These are phyloP conservation scores for Chlorella sp. DNA, from an alignment of 139 green algal species.

Conservation along the genomic window DNA sequence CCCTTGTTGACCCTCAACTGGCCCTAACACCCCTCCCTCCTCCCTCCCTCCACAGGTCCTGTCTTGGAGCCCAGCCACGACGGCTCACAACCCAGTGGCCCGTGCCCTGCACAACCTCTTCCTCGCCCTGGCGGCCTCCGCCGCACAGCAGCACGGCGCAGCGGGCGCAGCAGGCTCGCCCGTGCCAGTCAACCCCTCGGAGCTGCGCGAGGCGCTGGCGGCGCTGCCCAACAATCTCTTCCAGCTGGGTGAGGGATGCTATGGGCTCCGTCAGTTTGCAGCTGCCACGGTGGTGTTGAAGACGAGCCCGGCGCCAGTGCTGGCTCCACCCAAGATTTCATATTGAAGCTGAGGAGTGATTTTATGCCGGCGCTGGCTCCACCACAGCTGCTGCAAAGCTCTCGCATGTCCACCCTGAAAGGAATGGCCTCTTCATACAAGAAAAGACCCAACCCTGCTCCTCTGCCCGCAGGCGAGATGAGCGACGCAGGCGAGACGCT, in stretches of 20 bases:
- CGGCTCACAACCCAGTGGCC: constrained; percentile 50
- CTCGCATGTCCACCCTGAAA: too few species aligned
- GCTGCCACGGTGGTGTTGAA: too few species aligned
- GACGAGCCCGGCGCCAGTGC: too few species aligned
- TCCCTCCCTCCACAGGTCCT: background rate
- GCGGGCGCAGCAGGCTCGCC: background rate
- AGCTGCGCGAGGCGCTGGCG: constrained; percentile 73
- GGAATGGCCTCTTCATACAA: too few species aligned
- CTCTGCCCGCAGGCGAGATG: constrained; percentile 55
- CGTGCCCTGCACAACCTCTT: constrained; percentile 66
- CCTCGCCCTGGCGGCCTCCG: constrained; percentile 45
- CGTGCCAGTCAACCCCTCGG: constrained; percentile 63
- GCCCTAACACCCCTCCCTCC: background rate
- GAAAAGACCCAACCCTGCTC: too few species aligned
- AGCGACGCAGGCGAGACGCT: constrained; percentile 51
- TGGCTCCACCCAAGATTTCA: too few species aligned
- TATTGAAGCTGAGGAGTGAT: too few species aligned
- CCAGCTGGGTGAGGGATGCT: constrained; percentile 13
- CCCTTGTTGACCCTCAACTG: too few species aligned
- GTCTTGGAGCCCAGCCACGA: background rate
- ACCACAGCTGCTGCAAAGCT: too few species aligned
- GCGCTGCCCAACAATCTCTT: constrained; percentile 22
- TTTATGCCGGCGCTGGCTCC: too few species aligned
- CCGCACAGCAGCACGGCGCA: constrained; percentile 4
- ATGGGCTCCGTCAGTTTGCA: too few species aligned